These are phyloP conservation scores for Heritiera littoralis DNA, from an alignment of 345 rosid species.

Conservation along the genomic window DNA sequence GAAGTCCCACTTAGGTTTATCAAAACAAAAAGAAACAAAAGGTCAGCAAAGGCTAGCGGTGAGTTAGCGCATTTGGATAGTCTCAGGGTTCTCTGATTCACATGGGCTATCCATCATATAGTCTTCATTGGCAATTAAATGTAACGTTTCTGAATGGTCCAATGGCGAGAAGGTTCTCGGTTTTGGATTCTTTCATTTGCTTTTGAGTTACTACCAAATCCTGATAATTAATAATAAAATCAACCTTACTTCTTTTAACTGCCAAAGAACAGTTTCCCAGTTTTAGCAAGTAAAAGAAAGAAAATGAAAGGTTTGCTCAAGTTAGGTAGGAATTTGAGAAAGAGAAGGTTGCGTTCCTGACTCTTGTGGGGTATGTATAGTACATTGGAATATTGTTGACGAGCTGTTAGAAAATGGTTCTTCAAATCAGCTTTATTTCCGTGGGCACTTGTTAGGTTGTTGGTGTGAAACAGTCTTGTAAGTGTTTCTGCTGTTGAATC, in stretches of 20 bases:
- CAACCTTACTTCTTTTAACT: background rate
- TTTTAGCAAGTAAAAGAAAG: background rate
- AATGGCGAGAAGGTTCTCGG: background rate
- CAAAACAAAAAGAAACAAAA: background rate
- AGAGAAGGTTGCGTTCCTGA: background rate
- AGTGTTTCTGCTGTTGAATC: constrained; percentile 38
- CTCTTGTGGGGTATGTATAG: background rate
- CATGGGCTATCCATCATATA: constrained; percentile 19
- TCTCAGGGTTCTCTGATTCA: constrained; percentile 11
- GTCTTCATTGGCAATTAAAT: background rate
- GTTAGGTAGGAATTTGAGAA: constrained; percentile 27
- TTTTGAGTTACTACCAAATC: constrained; percentile 17
- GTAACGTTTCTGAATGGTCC: background rate
- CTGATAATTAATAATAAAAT: background rate
- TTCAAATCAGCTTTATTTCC: constrained; percentile 29
- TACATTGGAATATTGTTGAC: background rate
- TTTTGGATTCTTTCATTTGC: constrained; percentile 8
- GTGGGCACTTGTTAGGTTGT: constrained; percentile 18
- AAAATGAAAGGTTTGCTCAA: background rate
- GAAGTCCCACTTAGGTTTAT: constrained; percentile 8
- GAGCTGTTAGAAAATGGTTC: constrained; percentile 17
- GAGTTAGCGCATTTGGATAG: background rate
- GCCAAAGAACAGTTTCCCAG: constrained; percentile 10
- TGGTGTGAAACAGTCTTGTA: constrained; percentile 16
- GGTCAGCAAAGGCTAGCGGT: constrained; percentile 3